Evolutionary conservation across 805 yeast species (phyloP).

Genomic region (Candida broadrunensis): DNA sequence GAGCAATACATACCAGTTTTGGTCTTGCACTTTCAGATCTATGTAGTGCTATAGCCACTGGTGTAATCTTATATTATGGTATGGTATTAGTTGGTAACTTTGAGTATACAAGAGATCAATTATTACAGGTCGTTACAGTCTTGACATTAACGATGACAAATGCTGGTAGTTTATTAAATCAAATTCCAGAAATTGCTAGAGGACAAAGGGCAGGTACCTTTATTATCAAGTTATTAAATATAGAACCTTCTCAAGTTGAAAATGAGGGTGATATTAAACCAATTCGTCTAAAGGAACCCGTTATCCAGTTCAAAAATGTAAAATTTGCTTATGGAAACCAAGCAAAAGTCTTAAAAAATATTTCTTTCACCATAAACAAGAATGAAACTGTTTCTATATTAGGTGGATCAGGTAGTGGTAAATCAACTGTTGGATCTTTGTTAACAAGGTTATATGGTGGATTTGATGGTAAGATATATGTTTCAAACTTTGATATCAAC

Average conservation of each 20-base stretch:
- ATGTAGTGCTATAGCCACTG: slow-evolving; percentile 60
- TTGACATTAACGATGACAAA: slow-evolving; percentile 70
- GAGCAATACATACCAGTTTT: slow-evolving; percentile 63
- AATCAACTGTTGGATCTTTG: slow-evolving; percentile 68
- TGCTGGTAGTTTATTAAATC: slow-evolving; percentile 55
- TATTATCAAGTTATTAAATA: slow-evolving; percentile 39
- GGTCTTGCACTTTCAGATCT: slow-evolving; percentile 61
- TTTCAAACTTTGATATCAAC: slow-evolving; percentile 41
- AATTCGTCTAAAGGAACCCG: slow-evolving; percentile 1
- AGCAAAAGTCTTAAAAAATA: slow-evolving; percentile 33
- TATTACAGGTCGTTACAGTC: slow-evolving; percentile 69
- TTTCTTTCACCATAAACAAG: slow-evolving; percentile 40
- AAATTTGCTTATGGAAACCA: slow-evolving; percentile 47
- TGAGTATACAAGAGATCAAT: slow-evolving; percentile 53
- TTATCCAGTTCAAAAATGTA: slow-evolving; percentile 44
- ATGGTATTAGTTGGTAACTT: slow-evolving; percentile 60
- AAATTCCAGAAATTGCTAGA: slow-evolving; percentile 76
- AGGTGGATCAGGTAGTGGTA: slow-evolving; percentile 92
- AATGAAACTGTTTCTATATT: slow-evolving; percentile 63
- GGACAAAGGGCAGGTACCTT: slow-evolving; percentile 71
- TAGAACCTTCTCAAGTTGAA: slow-evolving; percentile 30
- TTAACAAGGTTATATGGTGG: slow-evolving; percentile 52
- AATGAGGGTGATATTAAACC: slow-evolving; percentile 33
- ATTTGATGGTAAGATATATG: slow-evolving; percentile 36
- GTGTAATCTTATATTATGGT: slow-evolving; percentile 77